Percentiles rank a stretch among this genome's conserved stretches.
phyloP scores from a whole-genome alignment of 2,329 filamentous ascomycete species.

The Penicillium sp. region DNA sequence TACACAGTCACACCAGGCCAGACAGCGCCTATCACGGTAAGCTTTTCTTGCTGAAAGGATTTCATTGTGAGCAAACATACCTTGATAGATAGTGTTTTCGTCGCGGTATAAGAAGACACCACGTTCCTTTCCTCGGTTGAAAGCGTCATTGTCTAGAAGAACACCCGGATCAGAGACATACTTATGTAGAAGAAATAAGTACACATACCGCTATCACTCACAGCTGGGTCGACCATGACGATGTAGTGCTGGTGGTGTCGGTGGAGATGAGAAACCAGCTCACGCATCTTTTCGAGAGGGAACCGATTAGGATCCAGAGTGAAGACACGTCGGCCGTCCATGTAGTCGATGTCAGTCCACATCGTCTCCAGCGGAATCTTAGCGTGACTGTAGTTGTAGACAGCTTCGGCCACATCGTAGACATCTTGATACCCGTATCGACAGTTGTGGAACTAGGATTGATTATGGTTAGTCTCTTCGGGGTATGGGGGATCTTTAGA shows the following conservation, averaged over 20 bases:
- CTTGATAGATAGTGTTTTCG: conserved; percentile 57
- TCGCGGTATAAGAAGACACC: conserved; percentile 52
- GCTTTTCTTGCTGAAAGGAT: not conserved
- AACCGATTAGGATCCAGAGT: conserved; percentile 41
- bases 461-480: not conserved
- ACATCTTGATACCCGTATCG: conserved; percentile 60
- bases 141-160: conserved; percentile 52
- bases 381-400: conserved; percentile 44
- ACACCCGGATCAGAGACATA: not conserved
- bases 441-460: conserved; percentile 54
- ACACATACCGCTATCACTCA: conserved; percentile 37
- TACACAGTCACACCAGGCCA: conserved; percentile 73
- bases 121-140: conserved; percentile 59
- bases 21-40: conserved; percentile 56
- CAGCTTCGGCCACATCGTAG: conserved; percentile 44
- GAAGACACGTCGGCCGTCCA: conserved; percentile 39
- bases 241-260: conserved; percentile 66
- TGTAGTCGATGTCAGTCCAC: conserved; percentile 49
- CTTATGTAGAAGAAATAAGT: not conserved
- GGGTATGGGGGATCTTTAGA: not conserved
- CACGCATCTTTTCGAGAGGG: conserved; percentile 52
- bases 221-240: conserved; percentile 68
- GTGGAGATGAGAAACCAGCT: conserved; percentile 66
- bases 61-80: conserved; percentile 17
- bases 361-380: conserved; percentile 46